Conservation (phyloP, 78 protist species). For the Pigoraptor vietnamica region DNA sequence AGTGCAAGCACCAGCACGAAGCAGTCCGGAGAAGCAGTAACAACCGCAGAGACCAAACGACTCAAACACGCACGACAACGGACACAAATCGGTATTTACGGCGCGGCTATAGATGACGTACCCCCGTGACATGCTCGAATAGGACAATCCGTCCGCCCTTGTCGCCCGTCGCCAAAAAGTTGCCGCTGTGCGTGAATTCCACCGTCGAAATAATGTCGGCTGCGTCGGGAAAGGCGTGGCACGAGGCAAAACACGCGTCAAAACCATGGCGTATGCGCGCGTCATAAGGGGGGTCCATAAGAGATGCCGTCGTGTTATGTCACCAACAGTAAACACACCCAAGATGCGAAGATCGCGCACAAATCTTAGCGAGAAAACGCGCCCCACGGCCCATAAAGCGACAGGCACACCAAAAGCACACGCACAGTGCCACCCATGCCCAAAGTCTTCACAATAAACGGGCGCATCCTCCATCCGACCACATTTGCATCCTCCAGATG, state of each 20-base stretch:
- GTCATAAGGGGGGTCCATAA: background rate
- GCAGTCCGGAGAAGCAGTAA: too few species aligned
- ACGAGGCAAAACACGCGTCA: background rate
- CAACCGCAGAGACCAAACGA: too few species aligned
- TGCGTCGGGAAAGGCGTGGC: background rate
- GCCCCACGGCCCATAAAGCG: background rate
- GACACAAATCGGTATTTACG: too few species aligned
- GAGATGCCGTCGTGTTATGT: background rate
- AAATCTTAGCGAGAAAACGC: background rate
- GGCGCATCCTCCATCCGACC: too few species aligned
- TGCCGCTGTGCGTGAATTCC: conserved; percentile 86
- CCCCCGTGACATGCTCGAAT: conserved; percentile 37
- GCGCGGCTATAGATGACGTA: background rate
- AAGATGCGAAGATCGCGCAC: background rate
- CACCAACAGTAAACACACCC: too few species aligned
- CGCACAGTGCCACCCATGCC: too few species aligned
- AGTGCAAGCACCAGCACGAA: background rate
- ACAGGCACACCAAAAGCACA: background rate
- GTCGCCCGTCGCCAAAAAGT: conserved; percentile 96
- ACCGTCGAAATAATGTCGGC: conserved; percentile 91
- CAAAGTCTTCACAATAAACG: too few species aligned
- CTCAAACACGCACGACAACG: background rate
- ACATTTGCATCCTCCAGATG: too few species aligned
- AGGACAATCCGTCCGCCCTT: conserved; percentile 88
- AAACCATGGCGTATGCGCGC: too few species aligned